Conservation (phyloP, 768 basidiomycete genomes). For the Boletales sp. region DNA sequence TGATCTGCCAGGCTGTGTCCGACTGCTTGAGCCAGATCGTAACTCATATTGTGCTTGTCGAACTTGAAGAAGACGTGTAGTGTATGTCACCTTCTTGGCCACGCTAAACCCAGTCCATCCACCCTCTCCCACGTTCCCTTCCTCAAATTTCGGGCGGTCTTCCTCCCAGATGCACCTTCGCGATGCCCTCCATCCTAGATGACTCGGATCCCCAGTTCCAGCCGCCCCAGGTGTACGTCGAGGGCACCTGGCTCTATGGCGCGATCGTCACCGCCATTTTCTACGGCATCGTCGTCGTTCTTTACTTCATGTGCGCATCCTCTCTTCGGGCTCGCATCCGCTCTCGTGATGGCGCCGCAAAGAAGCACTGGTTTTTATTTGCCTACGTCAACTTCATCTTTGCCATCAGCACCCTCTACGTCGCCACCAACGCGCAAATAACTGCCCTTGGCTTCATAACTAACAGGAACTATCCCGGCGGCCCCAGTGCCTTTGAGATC, state of each 20-base stretch:
- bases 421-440: conserved; percentile 19
- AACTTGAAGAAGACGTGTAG: neutral
- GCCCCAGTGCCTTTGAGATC: conserved; percentile 23
- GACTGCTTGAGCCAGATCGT: conserved; percentile 64
- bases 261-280: conserved; percentile 25
- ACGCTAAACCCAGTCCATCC: too few species aligned
- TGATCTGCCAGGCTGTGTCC: conserved; percentile 51
- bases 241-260: conserved; percentile 30
- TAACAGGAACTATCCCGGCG: conserved; percentile 30
- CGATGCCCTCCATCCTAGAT: conserved; percentile 13
- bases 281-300: conserved; percentile 26
- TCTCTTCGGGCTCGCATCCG: conserved; percentile 26
- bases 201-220: conserved; percentile 7
- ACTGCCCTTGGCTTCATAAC: conserved; percentile 30
- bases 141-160: neutral
- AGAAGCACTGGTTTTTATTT: conserved; percentile 26
- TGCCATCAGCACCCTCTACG: conserved; percentile 26
- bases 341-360: conserved; percentile 3
- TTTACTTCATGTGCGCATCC: conserved; percentile 24
- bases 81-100: too few species aligned
- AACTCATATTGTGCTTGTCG: conserved; percentile 36
- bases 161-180: neutral
- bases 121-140: conserved; percentile 5
- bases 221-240: conserved; percentile 15
- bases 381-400: conserved; percentile 29